Evolutionary conservation across 2,329 filamentous ascomycete genomes (phyloP).

Genomic region (Penicillium oxalicum): DNA sequence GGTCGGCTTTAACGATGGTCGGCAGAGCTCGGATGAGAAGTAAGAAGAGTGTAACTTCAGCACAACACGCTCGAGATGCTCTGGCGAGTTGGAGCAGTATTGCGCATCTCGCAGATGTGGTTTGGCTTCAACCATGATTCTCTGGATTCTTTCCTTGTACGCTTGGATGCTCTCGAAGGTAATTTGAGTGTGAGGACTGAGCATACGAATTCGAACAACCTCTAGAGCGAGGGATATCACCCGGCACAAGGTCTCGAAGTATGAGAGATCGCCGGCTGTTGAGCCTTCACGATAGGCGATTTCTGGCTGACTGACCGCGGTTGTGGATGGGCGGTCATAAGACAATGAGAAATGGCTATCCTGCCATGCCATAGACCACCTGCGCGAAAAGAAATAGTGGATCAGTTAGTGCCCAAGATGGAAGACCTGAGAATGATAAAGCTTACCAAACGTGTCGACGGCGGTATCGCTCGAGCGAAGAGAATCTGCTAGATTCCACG

Average conservation of each 20-base stretch:
- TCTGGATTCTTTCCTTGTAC: constrained; percentile 52
- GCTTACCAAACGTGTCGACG: constrained; percentile 41
- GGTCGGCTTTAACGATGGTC: constrained; percentile 53
- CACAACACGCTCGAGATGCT: constrained; percentile 56
- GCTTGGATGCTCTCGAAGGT: constrained; percentile 50
- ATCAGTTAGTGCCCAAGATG: neutral
- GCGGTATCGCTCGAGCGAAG: constrained; percentile 43
- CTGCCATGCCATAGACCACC: constrained; percentile 61
- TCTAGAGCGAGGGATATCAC: constrained; percentile 50
- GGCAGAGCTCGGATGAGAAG: constrained; percentile 56
- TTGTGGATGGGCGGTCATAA: constrained; percentile 54
- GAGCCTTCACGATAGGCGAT: constrained; percentile 47
- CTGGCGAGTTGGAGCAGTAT: constrained; percentile 36
- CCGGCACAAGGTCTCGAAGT: constrained; percentile 55
- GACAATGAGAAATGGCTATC: constrained; percentile 59
- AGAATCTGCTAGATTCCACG: constrained; percentile 51
- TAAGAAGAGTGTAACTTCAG: constrained; percentile 58
- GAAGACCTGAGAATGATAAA: neutral
- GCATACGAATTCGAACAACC: constrained; percentile 54
- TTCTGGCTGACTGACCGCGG: constrained; percentile 48
- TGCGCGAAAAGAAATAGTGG: constrained; percentile 16
- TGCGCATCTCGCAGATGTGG: constrained; percentile 52
- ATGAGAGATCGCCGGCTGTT: constrained; percentile 46
- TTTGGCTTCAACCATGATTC: constrained; percentile 53
- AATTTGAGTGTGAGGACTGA: constrained; percentile 49